Evolutionary conservation across 495 filamentous ascomycete species (phyloP), one percentile per base, ranked within the genome.

Genomic region (Xylaria venustula): DNA sequence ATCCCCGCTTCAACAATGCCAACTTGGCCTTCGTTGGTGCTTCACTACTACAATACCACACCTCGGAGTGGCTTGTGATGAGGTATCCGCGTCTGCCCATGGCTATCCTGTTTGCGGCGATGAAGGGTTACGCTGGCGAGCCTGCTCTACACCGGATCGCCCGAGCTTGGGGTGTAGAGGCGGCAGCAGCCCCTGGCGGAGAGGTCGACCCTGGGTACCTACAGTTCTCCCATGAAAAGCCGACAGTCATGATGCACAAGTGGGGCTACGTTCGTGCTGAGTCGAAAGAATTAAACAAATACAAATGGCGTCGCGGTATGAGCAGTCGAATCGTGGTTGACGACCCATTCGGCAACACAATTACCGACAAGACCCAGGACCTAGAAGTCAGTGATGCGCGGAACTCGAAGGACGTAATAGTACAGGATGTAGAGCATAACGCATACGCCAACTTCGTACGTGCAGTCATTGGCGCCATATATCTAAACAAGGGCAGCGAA

Each of bases 141-240:
- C 82, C 83, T 54, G 82, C 91, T 0, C 83, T 98, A 20, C 75
- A 84, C 25, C 75, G 83, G 1, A 82, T 97, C 60, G 82, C 88
- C 0, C 75, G 79, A 34, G 90, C 92, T 74, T 98, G 94, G 93
- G 94, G 95, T 75, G 84, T 97, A 15, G 93, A 98, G 66, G 67
- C 77, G 37, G 94, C 90, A 15, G 88, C 90, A 7, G 85, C 83
- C 34, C 93, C 94, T 0, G 93, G 92, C 20, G 87, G 84, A 46
- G 91, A 98, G 75, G 93, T 98, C 55, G 93, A 98, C 73, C 89
- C 93, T 1, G 95, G 94, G 9, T 77, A 93, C n/a, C 81, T 98
- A 41, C 95, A 98, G 71, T 94, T 90, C 75, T 80, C 78, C 53
- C 74, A 83, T 46, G 50, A 88, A 36, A 73, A 78, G 32, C 83